Conservation (phyloP, 2,329 filamentous ascomycete species). For the Septoria linicola region DNA sequence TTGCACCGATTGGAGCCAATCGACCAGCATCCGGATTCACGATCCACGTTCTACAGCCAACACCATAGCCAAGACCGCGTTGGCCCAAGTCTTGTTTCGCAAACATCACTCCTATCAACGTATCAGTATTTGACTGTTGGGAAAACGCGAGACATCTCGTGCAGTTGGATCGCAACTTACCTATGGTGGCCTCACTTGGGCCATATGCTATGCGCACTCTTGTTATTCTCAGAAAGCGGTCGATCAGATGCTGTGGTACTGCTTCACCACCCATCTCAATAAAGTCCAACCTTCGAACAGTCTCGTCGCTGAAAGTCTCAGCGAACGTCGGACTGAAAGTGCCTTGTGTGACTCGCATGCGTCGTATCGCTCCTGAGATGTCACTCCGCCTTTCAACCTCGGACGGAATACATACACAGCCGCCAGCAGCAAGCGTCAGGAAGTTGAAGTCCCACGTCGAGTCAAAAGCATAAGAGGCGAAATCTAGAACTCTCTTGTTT, state of each 20-base stretch:
- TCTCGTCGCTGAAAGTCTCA: not conserved
- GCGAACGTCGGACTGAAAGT: slow-evolving; percentile 6
- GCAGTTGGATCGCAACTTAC: too few relatives aligned
- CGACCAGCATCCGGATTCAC: slow-evolving; percentile 14
- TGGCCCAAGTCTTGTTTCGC: slow-evolving; percentile 6
- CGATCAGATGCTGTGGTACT: slow-evolving; percentile 4
- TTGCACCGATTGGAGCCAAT: slow-evolving; percentile 13
- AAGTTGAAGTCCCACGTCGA: slow-evolving; percentile 20
- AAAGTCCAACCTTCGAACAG: not conserved
- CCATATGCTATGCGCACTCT: slow-evolving; percentile 2
- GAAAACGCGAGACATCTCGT: too few relatives aligned
- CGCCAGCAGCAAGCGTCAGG: slow-evolving; percentile 20
- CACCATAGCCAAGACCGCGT: not conserved
- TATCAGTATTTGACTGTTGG: not conserved
- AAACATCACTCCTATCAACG: slow-evolving; percentile 1
- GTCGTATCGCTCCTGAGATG: slow-evolving; percentile 38
- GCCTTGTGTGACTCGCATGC: slow-evolving; percentile 1
- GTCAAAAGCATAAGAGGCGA: slow-evolving; percentile 22
- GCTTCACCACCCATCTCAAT: slow-evolving; percentile 13
- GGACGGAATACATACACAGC: slow-evolving; percentile 22
- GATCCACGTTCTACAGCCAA: slow-evolving; percentile 16
- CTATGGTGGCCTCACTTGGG: not conserved
- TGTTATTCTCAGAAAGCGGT: slow-evolving; percentile 2
- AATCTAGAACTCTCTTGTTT: slow-evolving; percentile 20
- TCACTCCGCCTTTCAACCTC: slow-evolving; percentile 12